Base-by-base conservation (phyloP, 1,139 yeast species). In the Candida sp. region DNA sequence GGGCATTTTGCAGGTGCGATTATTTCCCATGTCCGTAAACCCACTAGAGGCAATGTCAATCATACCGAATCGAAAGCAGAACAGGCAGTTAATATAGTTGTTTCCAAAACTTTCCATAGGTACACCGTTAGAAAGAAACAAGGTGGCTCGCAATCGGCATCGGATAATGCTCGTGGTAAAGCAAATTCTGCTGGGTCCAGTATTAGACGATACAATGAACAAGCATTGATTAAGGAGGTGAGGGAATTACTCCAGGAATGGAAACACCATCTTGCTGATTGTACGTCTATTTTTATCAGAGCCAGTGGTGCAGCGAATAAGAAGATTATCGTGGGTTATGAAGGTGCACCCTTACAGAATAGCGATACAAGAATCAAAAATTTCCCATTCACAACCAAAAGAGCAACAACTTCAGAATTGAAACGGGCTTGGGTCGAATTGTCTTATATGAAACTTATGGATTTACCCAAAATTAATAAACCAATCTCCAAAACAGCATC, bases 1-100 rank as follows among this genome's bases (percentile, higher is more conserved):
- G 99, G 99, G 35, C 98, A 95, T 66, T 95, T 93, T 70, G 96
- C 98, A 0, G 99, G 95, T 9, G 97, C 97, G 0, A 85, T 93
- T 36, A 74, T 95, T 9, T 82, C 90, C 2, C 98, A 91, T 57
- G 70, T 70, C 37, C 82, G 82, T 21, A 73, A 70, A 49, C 70
- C 70, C 35, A 73, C 78, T 3, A 77, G 78, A 52, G 87, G 90
- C 46, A 64, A 78, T 50, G 70, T 70, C 22, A 71, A 75, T 5
- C 71, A 73, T 29, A 62, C 69, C 5, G 75, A 66, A 36, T 55
- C 68, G 5, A 51, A 74, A 4, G 70, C 76, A 40, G 81, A 79
- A 44, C 89, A 84, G 55, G 70, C 79, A 2, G 89, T 86, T 1
- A 77, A 82, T 32, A 64, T 91, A 4, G 47, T 89, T 5, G 84